Conservation (phyloP, 495 filamentous ascomycete genomes). For the Xylaria longipes region DNA sequence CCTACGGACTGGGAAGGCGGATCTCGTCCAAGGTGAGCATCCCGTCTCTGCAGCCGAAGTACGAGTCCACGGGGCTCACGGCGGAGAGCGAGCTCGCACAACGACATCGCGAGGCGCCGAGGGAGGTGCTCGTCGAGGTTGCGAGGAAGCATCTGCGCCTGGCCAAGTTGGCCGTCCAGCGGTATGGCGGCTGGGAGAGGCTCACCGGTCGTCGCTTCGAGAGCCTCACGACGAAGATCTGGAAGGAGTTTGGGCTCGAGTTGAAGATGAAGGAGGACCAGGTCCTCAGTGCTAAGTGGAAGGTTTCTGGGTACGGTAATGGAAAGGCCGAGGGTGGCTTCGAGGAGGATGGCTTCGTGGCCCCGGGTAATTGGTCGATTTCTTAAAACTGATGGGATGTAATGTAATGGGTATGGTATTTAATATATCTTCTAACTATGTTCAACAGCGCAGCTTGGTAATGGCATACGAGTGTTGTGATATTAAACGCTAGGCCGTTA, state of each 20-base stretch:
- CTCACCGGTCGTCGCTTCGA: conserved; percentile 3
- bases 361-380: conserved; percentile 13
- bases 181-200: conserved; percentile 20
- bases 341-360: conserved; percentile 14
- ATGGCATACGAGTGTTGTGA: too few species aligned
- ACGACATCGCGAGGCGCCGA: conserved; percentile 3
- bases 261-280: conserved; percentile 15
- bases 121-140: conserved; percentile 11
- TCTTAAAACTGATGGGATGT: not conserved
- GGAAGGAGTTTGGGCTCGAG: conserved; percentile 11
- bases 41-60: not conserved
- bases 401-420: not conserved
- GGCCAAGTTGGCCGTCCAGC: conserved; percentile 13
- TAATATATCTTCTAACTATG: too few species aligned
- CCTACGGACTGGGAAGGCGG: conserved; percentile 2
- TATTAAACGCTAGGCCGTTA: too few species aligned
- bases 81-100: conserved; percentile 13
- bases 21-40: conserved; percentile 12
- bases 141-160: conserved; percentile 16
- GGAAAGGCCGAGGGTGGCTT: conserved; percentile 13
- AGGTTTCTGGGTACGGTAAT: conserved; percentile 6
- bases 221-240: conserved; percentile 9
- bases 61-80: not conserved
- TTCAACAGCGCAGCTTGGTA: too few species aligned
- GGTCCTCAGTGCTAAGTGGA: conserved; percentile 14